Base-by-base conservation (phyloP, 345 rosid genomes). In the Syzygium grande region DNA sequence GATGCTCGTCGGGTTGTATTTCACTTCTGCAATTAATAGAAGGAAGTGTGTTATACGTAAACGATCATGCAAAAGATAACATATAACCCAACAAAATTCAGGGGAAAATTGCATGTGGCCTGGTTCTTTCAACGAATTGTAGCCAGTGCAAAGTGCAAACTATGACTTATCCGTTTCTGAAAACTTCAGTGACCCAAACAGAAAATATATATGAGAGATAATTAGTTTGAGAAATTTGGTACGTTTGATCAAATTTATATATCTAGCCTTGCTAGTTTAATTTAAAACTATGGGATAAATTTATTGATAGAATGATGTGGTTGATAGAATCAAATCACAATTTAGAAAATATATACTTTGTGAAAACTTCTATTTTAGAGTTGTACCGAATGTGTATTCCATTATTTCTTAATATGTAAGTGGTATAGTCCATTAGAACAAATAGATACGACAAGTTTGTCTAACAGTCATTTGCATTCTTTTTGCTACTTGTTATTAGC, bases 1-100 rank as follows among this genome's bases (percentile, higher is more conserved):
- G 52, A 92, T 90, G 93, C 98, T 96, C 6, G 94, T 91, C 22
- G 98, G 93, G 77, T 88, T 93, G 86, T 95, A 95, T 9, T 90
- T 92, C 88, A 95, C 87, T 38, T 95, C 98, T 92, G 52, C 29
- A 88, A 63, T 85, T 0, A 1, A 29, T 34, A 25, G 11, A 54
- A 51, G 43, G 21, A 51, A 54, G 30, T 61, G 73, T 61, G 5
- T 61, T 61, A 4, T 19, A n/a, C 14, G 38, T 14, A 61, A n/a
- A 61, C 17, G 38, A n/a, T 61, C 38, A 1, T 61, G 34, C 73
- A n/a, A 61, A 61, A 61, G 38, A 61, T 61, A 17, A n/a, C 19
- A n/a, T 0, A n/a, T 61, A 61, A 61, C 34, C 38, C 73, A 0
- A n/a, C 38, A 0, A n/a, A 12, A 13, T 2, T n/a, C 30, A n/a